Percentiles rank a stretch among this genome's conserved stretches.
Evolutionary conservation across 352 stramenopile species (phyloP).

Genomic region (Pythium rhizo-oryzae): DNA sequence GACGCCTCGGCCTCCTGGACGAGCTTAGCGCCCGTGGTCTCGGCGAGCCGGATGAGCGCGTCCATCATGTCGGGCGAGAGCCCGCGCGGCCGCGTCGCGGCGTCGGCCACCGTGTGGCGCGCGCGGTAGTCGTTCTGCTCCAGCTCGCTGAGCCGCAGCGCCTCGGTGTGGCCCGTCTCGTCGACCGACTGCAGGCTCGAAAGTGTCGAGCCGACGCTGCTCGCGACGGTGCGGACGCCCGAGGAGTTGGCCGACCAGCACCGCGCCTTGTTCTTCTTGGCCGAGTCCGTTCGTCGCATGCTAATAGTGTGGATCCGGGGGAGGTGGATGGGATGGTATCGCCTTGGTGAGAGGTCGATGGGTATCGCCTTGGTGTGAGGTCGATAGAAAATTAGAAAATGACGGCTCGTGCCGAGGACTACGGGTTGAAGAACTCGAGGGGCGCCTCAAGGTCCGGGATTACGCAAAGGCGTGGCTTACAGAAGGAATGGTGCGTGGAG

Average conservation of each 20-base stretch:
- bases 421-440: too few relatives aligned
- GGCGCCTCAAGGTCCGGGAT: background rate
- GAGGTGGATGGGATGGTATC: too few relatives aligned
- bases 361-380: too few relatives aligned
- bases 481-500: background rate
- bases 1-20: conserved; percentile 11
- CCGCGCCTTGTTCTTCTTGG: conserved; percentile 8
- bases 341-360: too few relatives aligned
- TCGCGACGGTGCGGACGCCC: conserved; percentile 4
- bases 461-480: background rate
- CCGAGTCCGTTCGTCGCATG: background rate
- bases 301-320: background rate
- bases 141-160: background rate
- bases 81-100: conserved; percentile 11
- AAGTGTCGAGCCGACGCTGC: conserved; percentile 11
- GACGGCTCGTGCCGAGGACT: too few relatives aligned
- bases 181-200: conserved; percentile 1
- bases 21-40: conserved; percentile 17
- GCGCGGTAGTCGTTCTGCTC: background rate
- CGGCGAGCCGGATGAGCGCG: conserved; percentile 14
- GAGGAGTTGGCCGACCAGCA: conserved; percentile 26
- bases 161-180: background rate
- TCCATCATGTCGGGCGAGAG: conserved; percentile 24
- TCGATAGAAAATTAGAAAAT: too few relatives aligned
- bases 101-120: conserved; percentile 11